Conservation (phyloP, 352 stramenopile genomes). For the Phytophthora litchii region DNA sequence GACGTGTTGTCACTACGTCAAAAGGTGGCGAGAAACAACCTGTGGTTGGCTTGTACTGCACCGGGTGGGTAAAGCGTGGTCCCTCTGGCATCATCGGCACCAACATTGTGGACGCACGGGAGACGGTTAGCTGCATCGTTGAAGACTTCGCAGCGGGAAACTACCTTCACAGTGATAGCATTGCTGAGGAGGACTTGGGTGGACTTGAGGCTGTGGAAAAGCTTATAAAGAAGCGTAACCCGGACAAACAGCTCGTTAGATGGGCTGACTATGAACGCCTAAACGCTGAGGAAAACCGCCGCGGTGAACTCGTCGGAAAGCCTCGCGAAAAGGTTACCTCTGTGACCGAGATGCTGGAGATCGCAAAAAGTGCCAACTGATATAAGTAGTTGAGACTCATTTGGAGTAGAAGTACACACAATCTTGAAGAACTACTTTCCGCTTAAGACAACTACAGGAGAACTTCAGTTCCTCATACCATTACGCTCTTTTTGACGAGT, state of each 20-base stretch:
- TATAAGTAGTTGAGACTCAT: not conserved
- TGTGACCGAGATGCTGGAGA: conserved; percentile 74
- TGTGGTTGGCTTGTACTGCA: conserved; percentile 93
- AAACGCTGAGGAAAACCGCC: conserved; percentile 62
- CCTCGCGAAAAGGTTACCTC: conserved; percentile 85
- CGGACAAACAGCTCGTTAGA: conserved; percentile 68
- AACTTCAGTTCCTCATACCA: not conserved
- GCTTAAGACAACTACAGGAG: not conserved
- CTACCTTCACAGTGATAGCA: conserved; percentile 39
- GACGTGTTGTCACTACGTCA: conserved; percentile 57
- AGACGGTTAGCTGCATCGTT: conserved; percentile 94
- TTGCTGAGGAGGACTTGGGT: conserved; percentile 17
- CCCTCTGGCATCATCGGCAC: conserved; percentile 98
- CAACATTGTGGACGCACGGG: conserved; percentile 97
- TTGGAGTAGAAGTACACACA: conserved; percentile 6
- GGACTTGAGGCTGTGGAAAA: conserved; percentile 52
- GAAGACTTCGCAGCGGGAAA: conserved; percentile 78
- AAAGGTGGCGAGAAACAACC: conserved; percentile 36
- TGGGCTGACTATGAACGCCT: conserved; percentile 76
- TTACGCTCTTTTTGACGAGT: conserved; percentile 38
- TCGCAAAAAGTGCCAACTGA: conserved; percentile 34
- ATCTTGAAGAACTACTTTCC: not conserved
- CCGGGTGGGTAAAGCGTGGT: conserved; percentile 98
- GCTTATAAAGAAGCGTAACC: conserved; percentile 52
- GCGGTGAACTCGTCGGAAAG: conserved; percentile 64